phyloP scores from a whole-genome alignment of 176 grass and related monocot species.

The Elymus sibiricus region DNA sequence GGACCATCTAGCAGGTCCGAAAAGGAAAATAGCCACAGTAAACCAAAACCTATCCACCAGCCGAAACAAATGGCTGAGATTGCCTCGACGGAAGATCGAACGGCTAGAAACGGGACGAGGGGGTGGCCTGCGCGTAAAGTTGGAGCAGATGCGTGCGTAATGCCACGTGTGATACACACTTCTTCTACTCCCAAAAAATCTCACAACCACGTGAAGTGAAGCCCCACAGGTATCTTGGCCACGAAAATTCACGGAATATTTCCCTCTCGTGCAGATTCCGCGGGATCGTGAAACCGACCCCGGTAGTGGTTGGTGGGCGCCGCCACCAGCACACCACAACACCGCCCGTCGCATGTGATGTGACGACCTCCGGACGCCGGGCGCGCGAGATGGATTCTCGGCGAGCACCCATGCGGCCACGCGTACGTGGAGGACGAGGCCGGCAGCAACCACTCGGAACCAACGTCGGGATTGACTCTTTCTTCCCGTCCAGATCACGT shows the following conservation, averaged over 20 bases:
- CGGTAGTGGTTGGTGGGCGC: not conserved
- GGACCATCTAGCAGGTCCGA: too few relatives aligned
- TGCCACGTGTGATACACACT: too few relatives aligned
- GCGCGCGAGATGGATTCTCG: not conserved
- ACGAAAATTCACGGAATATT: not conserved
- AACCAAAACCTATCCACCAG: too few relatives aligned
- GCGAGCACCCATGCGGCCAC: not conserved
- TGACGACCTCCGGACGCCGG: not conserved
- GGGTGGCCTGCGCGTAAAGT: too few relatives aligned
- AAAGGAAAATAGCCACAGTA: too few relatives aligned
- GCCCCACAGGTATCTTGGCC: not conserved
- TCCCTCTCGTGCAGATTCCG: conserved; percentile 26
- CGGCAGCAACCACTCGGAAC: not conserved
- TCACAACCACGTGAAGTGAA: not conserved
- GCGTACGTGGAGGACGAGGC: not conserved
- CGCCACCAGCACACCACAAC: not conserved
- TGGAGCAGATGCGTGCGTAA: too few relatives aligned
- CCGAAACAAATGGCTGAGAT: too few relatives aligned
- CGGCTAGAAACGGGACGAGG: too few relatives aligned
- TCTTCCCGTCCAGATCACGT: not conserved
- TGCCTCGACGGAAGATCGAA: too few relatives aligned
- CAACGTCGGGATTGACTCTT: conserved; percentile 1
- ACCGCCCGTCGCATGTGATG: not conserved
- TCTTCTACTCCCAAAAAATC: too few relatives aligned
- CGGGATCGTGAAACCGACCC: not conserved